These are phyloP conservation scores for Didymella lethalis DNA, from an alignment of 2,329 filamentous ascomycete genomes.

Conservation along the genomic window DNA sequence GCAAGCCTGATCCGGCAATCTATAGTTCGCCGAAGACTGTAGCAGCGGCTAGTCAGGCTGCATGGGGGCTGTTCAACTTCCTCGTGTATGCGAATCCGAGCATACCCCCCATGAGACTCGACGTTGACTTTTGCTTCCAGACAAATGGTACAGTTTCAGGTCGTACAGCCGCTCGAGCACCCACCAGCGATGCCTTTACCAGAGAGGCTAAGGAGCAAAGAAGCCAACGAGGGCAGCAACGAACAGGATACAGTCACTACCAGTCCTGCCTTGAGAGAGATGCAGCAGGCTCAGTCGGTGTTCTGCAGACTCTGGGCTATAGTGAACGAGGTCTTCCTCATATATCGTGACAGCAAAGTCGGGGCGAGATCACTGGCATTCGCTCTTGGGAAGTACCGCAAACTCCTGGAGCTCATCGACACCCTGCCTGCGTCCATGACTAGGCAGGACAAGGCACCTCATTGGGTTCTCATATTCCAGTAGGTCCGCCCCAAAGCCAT, in stretches of 20 bases:
- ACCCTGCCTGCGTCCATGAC: constrained; percentile 14
- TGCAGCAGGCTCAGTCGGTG: constrained; percentile 14
- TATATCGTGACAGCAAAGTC: constrained; percentile 19
- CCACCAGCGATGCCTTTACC: constrained; percentile 20
- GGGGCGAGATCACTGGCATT: constrained; percentile 20
- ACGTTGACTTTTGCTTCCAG: constrained; percentile 20
- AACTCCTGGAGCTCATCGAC: constrained; percentile 13
- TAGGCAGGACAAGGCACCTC: constrained; percentile 7
- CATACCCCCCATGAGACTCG: not conserved
- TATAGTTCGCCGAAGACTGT: constrained; percentile 9
- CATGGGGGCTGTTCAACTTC: constrained; percentile 26
- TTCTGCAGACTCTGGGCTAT: constrained; percentile 22
- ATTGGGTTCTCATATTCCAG: constrained; percentile 25
- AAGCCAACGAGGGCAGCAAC: not conserved
- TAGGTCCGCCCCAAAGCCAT: constrained; percentile 5
- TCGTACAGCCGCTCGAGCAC: constrained; percentile 16
- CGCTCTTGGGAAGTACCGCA: constrained; percentile 22
- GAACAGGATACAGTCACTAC: not conserved
- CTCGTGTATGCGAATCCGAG: constrained; percentile 17
- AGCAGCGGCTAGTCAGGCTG: constrained; percentile 19
- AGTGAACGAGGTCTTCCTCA: constrained; percentile 19
- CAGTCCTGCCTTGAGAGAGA: constrained; percentile 8
- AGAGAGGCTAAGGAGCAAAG: constrained; percentile 5
- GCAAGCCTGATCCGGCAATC: constrained; percentile 12
- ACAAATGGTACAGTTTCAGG: constrained; percentile 20